phyloP scores from a whole-genome alignment of 768 basidiomycete species.

The Hygrocybe coccinea region DNA sequence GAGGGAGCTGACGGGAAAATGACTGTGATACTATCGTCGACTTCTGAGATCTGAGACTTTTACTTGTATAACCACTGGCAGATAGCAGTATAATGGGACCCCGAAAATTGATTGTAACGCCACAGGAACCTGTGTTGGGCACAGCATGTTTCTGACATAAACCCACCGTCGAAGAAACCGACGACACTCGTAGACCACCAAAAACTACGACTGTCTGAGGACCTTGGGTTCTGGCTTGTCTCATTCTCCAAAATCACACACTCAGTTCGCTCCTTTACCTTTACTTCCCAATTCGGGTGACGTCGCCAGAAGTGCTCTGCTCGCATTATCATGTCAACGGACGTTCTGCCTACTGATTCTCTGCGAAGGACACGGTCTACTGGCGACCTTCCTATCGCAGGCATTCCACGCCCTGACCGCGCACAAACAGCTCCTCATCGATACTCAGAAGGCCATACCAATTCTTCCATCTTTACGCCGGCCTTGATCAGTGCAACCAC shows the following conservation, averaged over 20 bases:
- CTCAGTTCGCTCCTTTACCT: neutral
- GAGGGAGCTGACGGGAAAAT: conserved; percentile 21
- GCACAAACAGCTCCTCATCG: conserved; percentile 11
- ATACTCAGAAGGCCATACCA: conserved; percentile 17
- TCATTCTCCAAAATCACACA: neutral
- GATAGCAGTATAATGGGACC: too few relatives aligned
- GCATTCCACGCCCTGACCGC: conserved; percentile 23
- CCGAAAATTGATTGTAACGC: too few relatives aligned
- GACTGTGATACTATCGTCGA: too few relatives aligned
- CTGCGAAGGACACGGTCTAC: conserved; percentile 28
- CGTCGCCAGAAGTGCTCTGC: neutral
- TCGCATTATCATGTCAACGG: neutral
- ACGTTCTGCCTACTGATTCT: neutral
- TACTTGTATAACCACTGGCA: neutral
- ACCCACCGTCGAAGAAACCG: too few relatives aligned
- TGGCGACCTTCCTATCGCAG: conserved; percentile 31
- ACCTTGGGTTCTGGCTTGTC: neutral
- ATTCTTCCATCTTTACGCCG: neutral
- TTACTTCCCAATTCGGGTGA: neutral
- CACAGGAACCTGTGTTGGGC: too few relatives aligned
- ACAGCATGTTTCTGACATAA: too few relatives aligned
- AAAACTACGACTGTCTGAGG: too few relatives aligned
- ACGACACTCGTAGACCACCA: too few relatives aligned
- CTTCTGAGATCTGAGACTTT: too few relatives aligned
- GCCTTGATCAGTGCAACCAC: neutral